Evolutionary conservation across 495 filamentous ascomycete species (phyloP).

Genomic region (Collariella sp.): DNA sequence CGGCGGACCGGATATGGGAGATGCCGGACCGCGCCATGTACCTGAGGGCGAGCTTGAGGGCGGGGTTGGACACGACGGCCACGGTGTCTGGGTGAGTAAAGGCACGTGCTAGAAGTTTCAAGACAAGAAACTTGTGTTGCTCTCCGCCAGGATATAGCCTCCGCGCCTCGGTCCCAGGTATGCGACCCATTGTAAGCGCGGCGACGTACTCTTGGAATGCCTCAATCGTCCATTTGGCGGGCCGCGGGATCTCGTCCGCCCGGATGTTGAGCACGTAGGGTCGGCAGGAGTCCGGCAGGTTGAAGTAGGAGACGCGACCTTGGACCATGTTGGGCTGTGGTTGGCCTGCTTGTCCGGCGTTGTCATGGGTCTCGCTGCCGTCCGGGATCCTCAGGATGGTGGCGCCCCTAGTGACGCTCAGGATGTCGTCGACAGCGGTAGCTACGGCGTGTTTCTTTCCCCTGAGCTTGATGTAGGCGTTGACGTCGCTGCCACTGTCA

Average conservation of each 20-base stretch:
- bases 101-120: slow-evolving; percentile 10
- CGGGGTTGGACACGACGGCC: slow-evolving; percentile 19
- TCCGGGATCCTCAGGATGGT: background rate
- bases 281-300: background rate
- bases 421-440: slow-evolving; percentile 15
- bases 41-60: slow-evolving; percentile 32
- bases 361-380: background rate
- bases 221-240: slow-evolving; percentile 29
- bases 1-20: slow-evolving; percentile 8
- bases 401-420: slow-evolving; percentile 4
- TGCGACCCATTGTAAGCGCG: slow-evolving; percentile 21
- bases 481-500: background rate
- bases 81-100: slow-evolving; percentile 22
- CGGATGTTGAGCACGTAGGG: slow-evolving; percentile 5
- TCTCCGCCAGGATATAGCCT: slow-evolving; percentile 20
- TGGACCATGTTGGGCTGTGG: background rate
- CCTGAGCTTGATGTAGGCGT: slow-evolving; percentile 9
- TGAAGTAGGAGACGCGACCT: background rate
- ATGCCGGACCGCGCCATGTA: slow-evolving; percentile 21
- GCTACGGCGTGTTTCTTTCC: slow-evolving; percentile 2
- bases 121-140: slow-evolving; percentile 24
- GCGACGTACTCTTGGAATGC: slow-evolving; percentile 31
- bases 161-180: slow-evolving; percentile 16
- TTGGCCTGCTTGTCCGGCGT: background rate
- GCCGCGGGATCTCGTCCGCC: slow-evolving; percentile 21